Evolutionary conservation across 148 eudicot species (phyloP).

Genomic region (Rhododendron williamsianum): DNA sequence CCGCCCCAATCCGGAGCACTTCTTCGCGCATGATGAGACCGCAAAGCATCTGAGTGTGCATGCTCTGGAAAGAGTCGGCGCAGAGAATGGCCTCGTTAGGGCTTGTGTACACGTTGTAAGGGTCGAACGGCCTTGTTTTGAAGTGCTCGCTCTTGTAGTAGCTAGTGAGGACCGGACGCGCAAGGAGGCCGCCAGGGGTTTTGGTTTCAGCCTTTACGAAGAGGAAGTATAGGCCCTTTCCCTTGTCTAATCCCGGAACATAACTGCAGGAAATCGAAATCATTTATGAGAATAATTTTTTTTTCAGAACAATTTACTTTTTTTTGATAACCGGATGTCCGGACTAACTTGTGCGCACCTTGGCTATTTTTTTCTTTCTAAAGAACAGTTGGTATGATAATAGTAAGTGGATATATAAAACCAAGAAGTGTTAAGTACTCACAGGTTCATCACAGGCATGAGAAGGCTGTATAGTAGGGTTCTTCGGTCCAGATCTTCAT

Average conservation of each 20-base stretch:
- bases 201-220: slow-evolving; percentile 70
- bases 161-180: slow-evolving; percentile 73
- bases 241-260: slow-evolving; percentile 59
- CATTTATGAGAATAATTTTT: no score
- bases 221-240: slow-evolving; percentile 60
- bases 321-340: no score
- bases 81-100: slow-evolving; percentile 70
- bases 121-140: slow-evolving; percentile 55
- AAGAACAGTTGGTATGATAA: neutral
- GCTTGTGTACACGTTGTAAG: slow-evolving; percentile 64
- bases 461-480: slow-evolving; percentile 57
- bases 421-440: neutral
- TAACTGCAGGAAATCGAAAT: slow-evolving; percentile 27
- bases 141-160: slow-evolving; percentile 71
- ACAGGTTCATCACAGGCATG: slow-evolving; percentile 64
- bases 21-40: slow-evolving; percentile 52
- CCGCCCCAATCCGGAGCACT: slow-evolving; percentile 67
- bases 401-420: neutral
- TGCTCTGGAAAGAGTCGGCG: slow-evolving; percentile 69
- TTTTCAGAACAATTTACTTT: neutral
- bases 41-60: slow-evolving; percentile 87
- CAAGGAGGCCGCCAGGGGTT: slow-evolving; percentile 70
- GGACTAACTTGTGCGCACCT: no score
- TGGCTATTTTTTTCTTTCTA: no score
- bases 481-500: slow-evolving; percentile 47